Percentiles rank a stretch among this genome's conserved stretches.
phyloP scores from a whole-genome alignment of 2,329 filamentous ascomycete species.

The Fusarium odoratissimum region DNA sequence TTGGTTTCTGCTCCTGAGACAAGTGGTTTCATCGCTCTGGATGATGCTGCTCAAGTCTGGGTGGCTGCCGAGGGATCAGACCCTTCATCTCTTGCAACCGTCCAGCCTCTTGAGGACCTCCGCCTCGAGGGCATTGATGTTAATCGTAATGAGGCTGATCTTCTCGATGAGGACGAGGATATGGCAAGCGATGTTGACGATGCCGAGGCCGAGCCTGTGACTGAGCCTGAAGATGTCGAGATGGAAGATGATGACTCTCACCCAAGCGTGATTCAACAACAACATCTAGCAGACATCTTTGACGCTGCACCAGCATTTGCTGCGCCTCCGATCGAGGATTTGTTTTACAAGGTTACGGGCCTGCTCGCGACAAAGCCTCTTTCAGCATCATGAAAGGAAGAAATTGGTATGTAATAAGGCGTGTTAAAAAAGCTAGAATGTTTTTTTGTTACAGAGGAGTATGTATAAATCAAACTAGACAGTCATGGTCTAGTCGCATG shows the following conservation, averaged over 20 bases:
- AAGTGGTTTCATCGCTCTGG: slow-evolving; percentile 80
- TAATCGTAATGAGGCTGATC: slow-evolving; percentile 42
- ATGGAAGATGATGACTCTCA: slow-evolving; percentile 62
- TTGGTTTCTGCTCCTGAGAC: slow-evolving; percentile 72
- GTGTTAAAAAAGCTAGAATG: slow-evolving; percentile 21
- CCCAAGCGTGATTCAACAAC: slow-evolving; percentile 72
- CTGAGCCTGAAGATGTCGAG: slow-evolving; percentile 59
- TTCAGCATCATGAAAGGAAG: slow-evolving; percentile 38
- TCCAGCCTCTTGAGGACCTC: slow-evolving; percentile 67
- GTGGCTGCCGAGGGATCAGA: slow-evolving; percentile 69
- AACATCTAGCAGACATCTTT: slow-evolving; percentile 77
- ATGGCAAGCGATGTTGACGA: slow-evolving; percentile 58
- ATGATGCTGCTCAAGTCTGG: slow-evolving; percentile 80
- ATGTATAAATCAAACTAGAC: slow-evolving; percentile 37
- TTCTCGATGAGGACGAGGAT: slow-evolving; percentile 56
- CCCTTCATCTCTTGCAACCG: slow-evolving; percentile 62
- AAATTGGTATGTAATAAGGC: slow-evolving; percentile 26
- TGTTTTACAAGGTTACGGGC: slow-evolving; percentile 78
- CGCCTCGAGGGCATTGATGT: slow-evolving; percentile 57
- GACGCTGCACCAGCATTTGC: slow-evolving; percentile 76
- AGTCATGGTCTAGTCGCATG: slow-evolving; percentile 20
- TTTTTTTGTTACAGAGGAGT: slow-evolving; percentile 13
- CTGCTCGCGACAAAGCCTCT: slow-evolving; percentile 68
- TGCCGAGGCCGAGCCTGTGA: slow-evolving; percentile 50
- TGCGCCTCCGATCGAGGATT: slow-evolving; percentile 77